A percentile compares a stretch with the other conserved stretches of the same genome.
Conservation (phyloP, 2,329 filamentous ascomycete genomes). For the Calcarisporium arbuscula region DNA sequence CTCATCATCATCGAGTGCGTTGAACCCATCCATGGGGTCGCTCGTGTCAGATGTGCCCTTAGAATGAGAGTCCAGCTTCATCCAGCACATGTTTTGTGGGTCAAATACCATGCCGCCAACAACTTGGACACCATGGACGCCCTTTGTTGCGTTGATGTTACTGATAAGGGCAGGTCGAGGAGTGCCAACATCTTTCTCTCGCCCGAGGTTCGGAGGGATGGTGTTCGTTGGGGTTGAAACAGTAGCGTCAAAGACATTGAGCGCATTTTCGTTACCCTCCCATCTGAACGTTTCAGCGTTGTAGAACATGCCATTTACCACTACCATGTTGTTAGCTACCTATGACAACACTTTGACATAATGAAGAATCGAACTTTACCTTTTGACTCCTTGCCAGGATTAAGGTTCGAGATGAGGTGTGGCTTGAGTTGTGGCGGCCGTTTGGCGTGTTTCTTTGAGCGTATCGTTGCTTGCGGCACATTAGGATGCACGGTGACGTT, state of each 20-base stretch:
- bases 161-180: conserved; percentile 78
- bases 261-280: conserved; percentile 92
- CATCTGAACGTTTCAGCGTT: conserved; percentile 81
- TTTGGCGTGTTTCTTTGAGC: conserved; percentile 52
- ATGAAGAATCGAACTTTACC: conserved; percentile 47
- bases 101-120: conserved; percentile 99
- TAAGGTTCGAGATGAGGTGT: conserved; percentile 81
- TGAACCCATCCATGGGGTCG: conserved; percentile 57
- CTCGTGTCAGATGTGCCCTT: conserved; percentile 41
- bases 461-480: conserved; percentile 34
- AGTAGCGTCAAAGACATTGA: conserved; percentile 69
- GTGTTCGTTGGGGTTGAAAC: conserved; percentile 43
- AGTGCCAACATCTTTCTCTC: conserved; percentile 53
- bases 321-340: conserved; percentile 38
- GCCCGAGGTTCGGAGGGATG: conserved; percentile 32
- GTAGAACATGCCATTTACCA: conserved; percentile 92
- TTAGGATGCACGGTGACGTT: conserved; percentile 37
- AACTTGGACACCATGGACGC: conserved; percentile 87
- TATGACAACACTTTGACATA: neutral
- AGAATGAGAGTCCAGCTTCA: conserved; percentile 61
- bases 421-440: conserved; percentile 66
- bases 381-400: conserved; percentile 67
- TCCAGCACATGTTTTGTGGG: conserved; percentile 94
- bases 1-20: conserved; percentile 77
- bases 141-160: conserved; percentile 77